Evolutionary conservation across 768 basidiomycete species (phyloP).

Genomic region (Plicaturopsis crispa): DNA sequence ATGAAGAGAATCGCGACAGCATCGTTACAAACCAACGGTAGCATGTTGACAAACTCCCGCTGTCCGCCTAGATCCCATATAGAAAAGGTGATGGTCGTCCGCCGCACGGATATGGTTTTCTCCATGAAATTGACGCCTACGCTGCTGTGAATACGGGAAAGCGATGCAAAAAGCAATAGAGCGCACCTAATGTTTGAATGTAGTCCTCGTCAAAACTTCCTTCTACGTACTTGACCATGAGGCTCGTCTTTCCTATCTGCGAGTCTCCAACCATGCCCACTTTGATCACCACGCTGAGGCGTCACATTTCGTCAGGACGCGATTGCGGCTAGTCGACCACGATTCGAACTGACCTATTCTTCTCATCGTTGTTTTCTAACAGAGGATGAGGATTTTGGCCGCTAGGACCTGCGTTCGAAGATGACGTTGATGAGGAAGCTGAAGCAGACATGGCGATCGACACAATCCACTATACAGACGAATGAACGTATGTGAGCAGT

Average conservation of each 20-base stretch:
- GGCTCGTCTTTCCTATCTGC: slow-evolving; percentile 97
- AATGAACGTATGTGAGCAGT: slow-evolving; percentile 9
- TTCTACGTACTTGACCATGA: slow-evolving; percentile 99
- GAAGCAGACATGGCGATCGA: slow-evolving; percentile 38
- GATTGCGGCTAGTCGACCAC: slow-evolving; percentile 2
- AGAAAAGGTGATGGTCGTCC: slow-evolving; percentile 98
- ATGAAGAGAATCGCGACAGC: slow-evolving; percentile 99
- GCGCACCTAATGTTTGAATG: slow-evolving; percentile 95
- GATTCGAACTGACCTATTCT: slow-evolving; percentile 48
- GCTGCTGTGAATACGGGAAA: no score
- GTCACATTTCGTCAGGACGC: slow-evolving; percentile 4
- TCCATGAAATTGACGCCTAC: slow-evolving; percentile 99
- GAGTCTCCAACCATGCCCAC: slow-evolving; percentile 99
- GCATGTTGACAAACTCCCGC: slow-evolving; percentile 98
- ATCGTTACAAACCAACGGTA: slow-evolving; percentile 96
- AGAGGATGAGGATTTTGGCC: slow-evolving; percentile 43
- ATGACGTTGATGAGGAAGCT: slow-evolving; percentile 40
- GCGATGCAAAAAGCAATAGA: no score
- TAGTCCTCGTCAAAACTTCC: slow-evolving; percentile 99
- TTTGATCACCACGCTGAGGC: slow-evolving; percentile 83
- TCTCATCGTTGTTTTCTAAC: slow-evolving; percentile 62
- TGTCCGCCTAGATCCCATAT: slow-evolving; percentile 99
- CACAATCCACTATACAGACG: slow-evolving; percentile 8
- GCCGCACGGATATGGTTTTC: slow-evolving; percentile 96
- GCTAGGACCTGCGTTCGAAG: slow-evolving; percentile 39